Conservation (phyloP, 2,329 filamentous ascomycete species). For the Hymenotorrendiella dingleyae region DNA sequence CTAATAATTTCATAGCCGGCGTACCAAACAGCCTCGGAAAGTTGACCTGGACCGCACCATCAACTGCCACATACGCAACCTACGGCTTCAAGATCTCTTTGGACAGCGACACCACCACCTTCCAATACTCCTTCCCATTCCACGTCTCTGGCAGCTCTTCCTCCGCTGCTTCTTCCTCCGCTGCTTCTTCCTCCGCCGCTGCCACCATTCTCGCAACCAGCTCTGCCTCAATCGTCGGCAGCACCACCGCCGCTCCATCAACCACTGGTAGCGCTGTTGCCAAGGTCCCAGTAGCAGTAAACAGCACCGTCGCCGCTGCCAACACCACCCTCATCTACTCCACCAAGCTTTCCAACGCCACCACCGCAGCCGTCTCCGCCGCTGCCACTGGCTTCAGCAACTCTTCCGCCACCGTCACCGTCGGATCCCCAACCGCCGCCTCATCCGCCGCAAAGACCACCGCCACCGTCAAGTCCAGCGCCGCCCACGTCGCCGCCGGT, state of each 20-base stretch:
- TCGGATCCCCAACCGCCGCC: conserved; percentile 4
- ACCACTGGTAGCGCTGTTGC: background rate
- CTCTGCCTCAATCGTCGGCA: conserved; percentile 5
- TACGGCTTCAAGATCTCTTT: conserved; percentile 54
- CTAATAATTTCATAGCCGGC: conserved; percentile 34
- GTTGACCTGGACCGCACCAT: conserved; percentile 47
- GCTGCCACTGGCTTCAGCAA: conserved; percentile 44
- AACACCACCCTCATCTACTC: conserved; percentile 1
- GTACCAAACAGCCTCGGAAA: conserved; percentile 40
- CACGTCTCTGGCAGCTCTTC: conserved; percentile 16
- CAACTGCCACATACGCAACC: conserved; percentile 39
- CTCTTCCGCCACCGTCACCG: conserved; percentile 1
- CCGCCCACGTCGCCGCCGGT: conserved; percentile 14
- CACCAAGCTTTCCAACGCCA: background rate
- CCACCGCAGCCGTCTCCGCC: background rate
- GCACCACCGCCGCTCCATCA: conserved; percentile 4
- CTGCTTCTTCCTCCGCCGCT: conserved; percentile 3
- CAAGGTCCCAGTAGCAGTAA: conserved; percentile 3
- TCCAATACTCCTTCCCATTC: conserved; percentile 61
- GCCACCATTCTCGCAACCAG: conserved; percentile 8
- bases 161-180: conserved; percentile 7
- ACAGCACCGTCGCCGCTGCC: background rate
- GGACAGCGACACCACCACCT: conserved; percentile 42
- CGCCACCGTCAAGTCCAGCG: conserved; percentile 26
- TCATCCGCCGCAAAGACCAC: background rate